A percentile compares a stretch with the other conserved stretches of the same genome.
These are phyloP conservation scores for Chaetomium cochliodes DNA, from an alignment of 495 filamentous ascomycete genomes.

Conservation along the genomic window DNA sequence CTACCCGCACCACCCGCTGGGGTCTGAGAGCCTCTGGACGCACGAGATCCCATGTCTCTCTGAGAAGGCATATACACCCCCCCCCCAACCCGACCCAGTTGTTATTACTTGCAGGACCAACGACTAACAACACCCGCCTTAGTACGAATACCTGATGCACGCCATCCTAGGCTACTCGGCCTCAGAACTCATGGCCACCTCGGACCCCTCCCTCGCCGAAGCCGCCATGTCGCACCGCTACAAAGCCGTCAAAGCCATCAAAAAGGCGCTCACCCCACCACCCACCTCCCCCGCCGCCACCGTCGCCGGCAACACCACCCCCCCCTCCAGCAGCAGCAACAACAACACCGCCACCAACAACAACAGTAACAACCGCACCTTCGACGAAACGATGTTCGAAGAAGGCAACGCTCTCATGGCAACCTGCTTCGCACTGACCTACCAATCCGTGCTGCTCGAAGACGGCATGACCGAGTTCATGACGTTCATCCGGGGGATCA, in stretches of 20 bases:
- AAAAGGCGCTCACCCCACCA: slow-evolving; percentile 38
- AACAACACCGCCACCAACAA: neutral
- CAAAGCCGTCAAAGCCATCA: slow-evolving; percentile 56
- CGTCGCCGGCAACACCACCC: neutral
- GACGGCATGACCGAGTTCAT: slow-evolving; percentile 63
- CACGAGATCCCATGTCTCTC: slow-evolving; percentile 58
- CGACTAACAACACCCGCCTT: neutral
- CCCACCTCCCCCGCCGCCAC: neutral
- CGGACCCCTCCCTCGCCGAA: slow-evolving; percentile 32
- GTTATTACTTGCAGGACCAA: neutral
- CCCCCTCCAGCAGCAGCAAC: neutral
- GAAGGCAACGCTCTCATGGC: slow-evolving; percentile 55
- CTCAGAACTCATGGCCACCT: slow-evolving; percentile 47
- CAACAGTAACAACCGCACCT: neutral
- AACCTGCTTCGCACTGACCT: slow-evolving; percentile 58
- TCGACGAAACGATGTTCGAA: slow-evolving; percentile 28
- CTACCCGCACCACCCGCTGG: slow-evolving; percentile 60
- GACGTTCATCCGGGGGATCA: slow-evolving; percentile 60
- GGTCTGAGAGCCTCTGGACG: slow-evolving; percentile 57
- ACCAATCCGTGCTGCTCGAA: slow-evolving; percentile 57
- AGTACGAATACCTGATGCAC: slow-evolving; percentile 59
- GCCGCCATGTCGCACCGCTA: slow-evolving; percentile 55
- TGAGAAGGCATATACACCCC: slow-evolving; percentile 46
- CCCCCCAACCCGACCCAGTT: neutral
- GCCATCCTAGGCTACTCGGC: slow-evolving; percentile 58